phyloP scores from a whole-genome alignment of 2,329 filamentous ascomycete genomes.

The Aureobasidium sp. region DNA sequence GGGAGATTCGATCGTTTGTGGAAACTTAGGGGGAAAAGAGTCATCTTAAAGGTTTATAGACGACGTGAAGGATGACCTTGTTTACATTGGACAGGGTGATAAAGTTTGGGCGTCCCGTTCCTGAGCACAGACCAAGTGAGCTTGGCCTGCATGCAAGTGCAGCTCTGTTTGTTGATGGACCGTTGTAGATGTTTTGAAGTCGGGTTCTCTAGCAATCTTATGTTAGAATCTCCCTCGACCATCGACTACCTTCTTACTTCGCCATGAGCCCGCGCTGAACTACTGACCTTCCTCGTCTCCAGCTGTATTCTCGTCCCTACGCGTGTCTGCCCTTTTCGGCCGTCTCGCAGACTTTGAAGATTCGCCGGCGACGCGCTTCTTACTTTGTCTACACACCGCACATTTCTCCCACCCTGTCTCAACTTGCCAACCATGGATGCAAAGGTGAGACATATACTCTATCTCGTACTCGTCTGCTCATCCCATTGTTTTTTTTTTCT shows the following conservation, averaged over 20 bases:
- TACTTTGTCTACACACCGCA: constrained; percentile 5
- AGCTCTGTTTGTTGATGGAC: constrained; percentile 10
- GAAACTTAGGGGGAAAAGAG: background rate
- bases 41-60: background rate
- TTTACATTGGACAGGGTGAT: constrained; percentile 8
- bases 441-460: constrained; percentile 32
- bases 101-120: background rate
- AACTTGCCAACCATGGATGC: constrained; percentile 35
- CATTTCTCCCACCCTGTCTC: constrained; percentile 6
- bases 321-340: background rate
- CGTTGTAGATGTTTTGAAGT: constrained; percentile 12
- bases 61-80: constrained; percentile 8
- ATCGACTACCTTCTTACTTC: constrained; percentile 14
- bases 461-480: background rate
- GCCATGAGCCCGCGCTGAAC: constrained; percentile 15
- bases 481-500: background rate
- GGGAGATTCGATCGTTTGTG: constrained; percentile 1
- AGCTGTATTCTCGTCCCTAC: constrained; percentile 3
- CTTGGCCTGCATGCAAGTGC: constrained; percentile 9
- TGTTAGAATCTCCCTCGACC: constrained; percentile 7
- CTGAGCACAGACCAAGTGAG: background rate
- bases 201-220: constrained; percentile 13
- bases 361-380: constrained; percentile 11
- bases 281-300: background rate
- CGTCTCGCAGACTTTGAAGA: constrained; percentile 11